Evolutionary conservation across 2,329 filamentous ascomycete species (phyloP), one percentile per base, ranked within the genome.

Genomic region (Aspergillaceae sp.): DNA sequence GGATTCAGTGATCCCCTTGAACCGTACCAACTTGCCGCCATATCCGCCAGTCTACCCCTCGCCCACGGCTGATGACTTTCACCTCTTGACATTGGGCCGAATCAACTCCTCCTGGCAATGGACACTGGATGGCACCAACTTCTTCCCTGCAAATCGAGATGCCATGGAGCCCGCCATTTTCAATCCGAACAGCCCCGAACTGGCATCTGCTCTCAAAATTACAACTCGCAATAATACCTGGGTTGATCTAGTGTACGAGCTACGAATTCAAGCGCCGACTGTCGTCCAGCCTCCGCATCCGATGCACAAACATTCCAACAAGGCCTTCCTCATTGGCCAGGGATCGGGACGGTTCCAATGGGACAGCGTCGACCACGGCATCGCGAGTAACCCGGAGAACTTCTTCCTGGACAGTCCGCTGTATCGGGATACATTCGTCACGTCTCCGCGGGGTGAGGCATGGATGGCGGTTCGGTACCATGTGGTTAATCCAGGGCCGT

Each of bases 261-360:
- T 65, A 5, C 56, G 53, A 2, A 44, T 51, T 5, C 53, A 57
- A 35, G 50, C 51, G 8, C 47, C 55, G 19, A 55, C 56, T 1
- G 45, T 54, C 9, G 45, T 55, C 29, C 60, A 69, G 38, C 60
- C 63, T 3, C 61, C 68, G 0, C 73, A 75, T 46, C 63, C 68
- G 0, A 72, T 75, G 41, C 72, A 75, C 57, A 75, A 75, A 55
- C 71, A 74, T 46, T 66, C 64, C 29, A 72, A 72, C 49, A 72
- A 72, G 47, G 65, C 52, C 2, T 74, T 65, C 43, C 58, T 73
- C 28, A 65, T 75, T 36, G 72, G 71, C 2, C 48, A 52, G 29
- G 70, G 70, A 2, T 42, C 43, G 2, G 64, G 64, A 0, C 49
- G 52, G 3, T 75, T 68, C 50, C 67, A 64, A 1, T 74, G 67